Evolutionary conservation across 257 asterid species (phyloP), one percentile per base, ranked within the genome.

Genomic region (Solanum pennellii): DNA sequence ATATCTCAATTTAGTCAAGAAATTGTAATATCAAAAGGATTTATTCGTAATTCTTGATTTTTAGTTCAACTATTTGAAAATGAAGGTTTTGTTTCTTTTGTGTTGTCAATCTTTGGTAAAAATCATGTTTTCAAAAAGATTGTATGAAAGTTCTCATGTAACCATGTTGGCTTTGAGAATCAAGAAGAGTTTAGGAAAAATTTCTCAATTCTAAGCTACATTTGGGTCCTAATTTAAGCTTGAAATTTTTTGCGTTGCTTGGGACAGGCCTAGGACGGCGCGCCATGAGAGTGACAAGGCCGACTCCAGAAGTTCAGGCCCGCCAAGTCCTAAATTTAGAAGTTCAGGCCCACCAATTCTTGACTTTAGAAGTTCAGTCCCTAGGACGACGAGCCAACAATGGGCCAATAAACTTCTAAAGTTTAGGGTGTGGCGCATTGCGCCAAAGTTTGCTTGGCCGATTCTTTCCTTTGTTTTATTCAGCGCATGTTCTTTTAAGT

Each of bases 331-430:
- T 33, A 33, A 33, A 33, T 33, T 33, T 33, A 33, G 35, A 33
- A 33, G 35, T 33, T 4, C 35, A 33, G 35, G 35, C 5, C 35
- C 35, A 33, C 35, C 35, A 33, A 33, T 5, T 33, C 35, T 1
- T 52, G 10, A 52, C 10, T 52, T 52, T 23, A 52, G 62, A 18
- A 52, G n/a, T 52, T 52, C 62, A 52, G 1, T 9, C 62, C 62
- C 4, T 16, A 0, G 10, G 10, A 4, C 0, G 62, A 52, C 4
- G 0, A 1, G 1, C 62, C 11, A 52, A 23, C 11, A 52, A 0
- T 52, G 62, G n/a, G 1, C n/a, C n/a, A 52, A 52, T 4, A 33
- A 33, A 33, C 35, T 33, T 33, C 35, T 33, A 33, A 4, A 33
- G 35, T 33, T 33, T 33, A 33, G 35, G 35, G 35, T 33, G 35